phyloP scores from a whole-genome alignment of 2,329 filamentous ascomycete species.

The Diaporthe batatas region DNA sequence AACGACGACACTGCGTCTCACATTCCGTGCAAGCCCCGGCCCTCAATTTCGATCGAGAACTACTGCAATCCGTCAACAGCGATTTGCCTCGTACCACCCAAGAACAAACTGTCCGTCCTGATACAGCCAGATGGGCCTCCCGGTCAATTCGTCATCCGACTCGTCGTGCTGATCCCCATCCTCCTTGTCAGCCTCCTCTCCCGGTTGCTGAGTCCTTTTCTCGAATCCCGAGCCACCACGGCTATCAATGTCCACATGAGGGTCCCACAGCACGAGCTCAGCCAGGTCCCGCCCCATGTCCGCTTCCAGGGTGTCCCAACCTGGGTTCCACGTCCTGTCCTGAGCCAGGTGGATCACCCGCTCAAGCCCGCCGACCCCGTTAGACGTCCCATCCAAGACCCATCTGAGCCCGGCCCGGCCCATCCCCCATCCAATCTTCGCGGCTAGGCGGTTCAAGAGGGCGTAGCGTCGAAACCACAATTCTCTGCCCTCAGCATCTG shows the following conservation, averaged over 20 bases:
- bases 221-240: too few species aligned
- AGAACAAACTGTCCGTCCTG: neutral
- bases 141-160: too few species aligned
- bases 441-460: neutral
- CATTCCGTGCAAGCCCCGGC: too few species aligned
- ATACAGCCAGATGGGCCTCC: neutral
- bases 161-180: too few species aligned
- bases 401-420: neutral
- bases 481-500: neutral
- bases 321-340: too few species aligned
- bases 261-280: too few species aligned
- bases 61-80: neutral
- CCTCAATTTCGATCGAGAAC: neutral
- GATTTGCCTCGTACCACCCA: neutral
- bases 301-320: too few species aligned
- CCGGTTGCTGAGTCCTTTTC: too few species aligned
- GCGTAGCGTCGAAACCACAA: slow-evolving; percentile 1
- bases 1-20: neutral
- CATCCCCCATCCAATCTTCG: accelerated
- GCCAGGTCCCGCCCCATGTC: too few species aligned
- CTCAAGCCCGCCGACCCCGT: neutral
- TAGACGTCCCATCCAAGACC: neutral
- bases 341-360: neutral
- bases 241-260: too few species aligned
- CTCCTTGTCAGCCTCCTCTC: too few species aligned